These are phyloP conservation scores for Monosporascus sp. DNA, from an alignment of 2,329 filamentous ascomycete genomes.

Conservation along the genomic window DNA sequence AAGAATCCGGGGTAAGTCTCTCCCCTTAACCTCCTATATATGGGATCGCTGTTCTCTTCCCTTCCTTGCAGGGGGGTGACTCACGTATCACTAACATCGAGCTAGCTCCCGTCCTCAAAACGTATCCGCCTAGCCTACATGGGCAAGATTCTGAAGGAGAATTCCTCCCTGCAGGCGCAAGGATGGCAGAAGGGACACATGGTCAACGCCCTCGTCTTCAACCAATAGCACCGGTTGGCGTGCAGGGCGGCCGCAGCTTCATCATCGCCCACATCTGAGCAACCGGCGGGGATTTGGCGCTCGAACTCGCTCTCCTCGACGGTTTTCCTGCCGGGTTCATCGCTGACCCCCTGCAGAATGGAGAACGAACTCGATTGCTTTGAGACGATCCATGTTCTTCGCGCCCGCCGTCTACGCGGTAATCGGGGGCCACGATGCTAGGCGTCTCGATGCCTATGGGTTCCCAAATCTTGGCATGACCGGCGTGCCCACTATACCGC, in stretches of 20 bases:
- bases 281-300: no score
- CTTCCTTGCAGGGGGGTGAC: neutral
- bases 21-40: conserved; percentile 2
- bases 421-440: no score
- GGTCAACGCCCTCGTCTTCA: conserved; percentile 70
- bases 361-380: no score
- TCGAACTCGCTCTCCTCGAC: no score
- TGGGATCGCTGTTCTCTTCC: neutral
- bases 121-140: conserved; percentile 72
- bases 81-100: conserved; percentile 4
- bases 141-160: conserved; percentile 73
- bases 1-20: conserved; percentile 57
- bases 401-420: no score
- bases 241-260: neutral
- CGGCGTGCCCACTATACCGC: no score
- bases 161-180: conserved; percentile 58
- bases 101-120: conserved; percentile 52
- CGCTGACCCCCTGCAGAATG: no score
- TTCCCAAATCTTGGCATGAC: no score
- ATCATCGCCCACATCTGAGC: neutral
- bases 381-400: no score
- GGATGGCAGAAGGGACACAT: conserved; percentile 74
- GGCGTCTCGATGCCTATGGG: no score
- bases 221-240: conserved; percentile 30
- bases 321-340: no score